Base-by-base conservation (phyloP, 805 yeast genomes). In the Lipomyces lipofer region DNA sequence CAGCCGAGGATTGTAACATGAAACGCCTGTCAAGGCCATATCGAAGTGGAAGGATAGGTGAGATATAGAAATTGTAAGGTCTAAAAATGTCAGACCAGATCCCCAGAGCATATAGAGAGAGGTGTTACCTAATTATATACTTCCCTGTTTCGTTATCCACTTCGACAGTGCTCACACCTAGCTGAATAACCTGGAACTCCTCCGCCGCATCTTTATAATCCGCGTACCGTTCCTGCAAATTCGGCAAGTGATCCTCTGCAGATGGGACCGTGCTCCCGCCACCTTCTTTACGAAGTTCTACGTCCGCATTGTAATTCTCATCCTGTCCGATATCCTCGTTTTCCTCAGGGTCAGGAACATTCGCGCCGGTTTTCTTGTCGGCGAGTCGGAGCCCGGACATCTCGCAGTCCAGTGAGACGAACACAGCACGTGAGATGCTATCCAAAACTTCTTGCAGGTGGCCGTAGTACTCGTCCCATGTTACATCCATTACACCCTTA, bases 1-100 rank as follows among this genome's bases (percentile, higher is more conserved):
- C 32, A 9, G 45, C 29, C 13, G 32, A 42, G n/a, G 22, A 10
- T 27, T 25, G 45, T 5, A 42, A 24, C 29, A 42, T 9, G 24
- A 42, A 27, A 10, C 45, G 19, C 17, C 45, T 24, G 32, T 42
- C 45, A 25, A 42, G 10, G 10, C 45, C 45, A 42, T 21, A 24
- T 25, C 22, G 19, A 19, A 27, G 36, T 15, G 45, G 45, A n/a
- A 42, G 45, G 22, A 42, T 42, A 5, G 45, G 45, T 27, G 45
- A 42, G 28, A 42, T 24, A 15, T 42, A 42, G 10, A 42, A 42
- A 15, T 42, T 42, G 22, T 42, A 42, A 4, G 45, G 45, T 12
- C 45, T 42, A 21, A 30, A n/a, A 30, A 30, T 30, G 35, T 30
- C 12, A n/a, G n/a, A n/a, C n/a, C n/a, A n/a, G n/a, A n/a, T n/a